phyloP scores from a whole-genome alignment of 345 rosid genomes.

The Salix viminalis region DNA sequence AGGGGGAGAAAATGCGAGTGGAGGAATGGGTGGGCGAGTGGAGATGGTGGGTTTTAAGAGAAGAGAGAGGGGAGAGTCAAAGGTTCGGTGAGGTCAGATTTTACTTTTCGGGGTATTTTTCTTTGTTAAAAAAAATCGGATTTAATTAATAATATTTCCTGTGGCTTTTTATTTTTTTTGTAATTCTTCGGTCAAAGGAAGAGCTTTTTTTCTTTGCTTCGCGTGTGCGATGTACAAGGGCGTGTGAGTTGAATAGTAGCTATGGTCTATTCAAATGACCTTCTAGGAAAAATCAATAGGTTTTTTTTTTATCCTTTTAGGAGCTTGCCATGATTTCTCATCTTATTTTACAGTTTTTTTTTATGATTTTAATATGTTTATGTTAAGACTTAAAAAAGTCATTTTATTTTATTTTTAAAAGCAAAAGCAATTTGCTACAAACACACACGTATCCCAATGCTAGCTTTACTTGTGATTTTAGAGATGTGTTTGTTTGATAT shows the following conservation, averaged over 20 bases:
- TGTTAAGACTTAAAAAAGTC: too few species aligned
- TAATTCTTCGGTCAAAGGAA: constrained; percentile 42
- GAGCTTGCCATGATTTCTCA: too few species aligned
- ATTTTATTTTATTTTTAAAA: too few species aligned
- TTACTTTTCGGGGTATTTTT: constrained; percentile 20
- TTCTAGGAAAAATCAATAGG: too few species aligned
- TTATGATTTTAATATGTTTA: too few species aligned
- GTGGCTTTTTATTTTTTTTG: neutral
- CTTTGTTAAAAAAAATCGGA: neutral
- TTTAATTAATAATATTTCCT: neutral
- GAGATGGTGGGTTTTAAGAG: constrained; percentile 41
- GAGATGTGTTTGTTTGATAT: too few species aligned
- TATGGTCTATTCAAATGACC: too few species aligned
- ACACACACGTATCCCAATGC: too few species aligned
- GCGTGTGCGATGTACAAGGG: neutral
- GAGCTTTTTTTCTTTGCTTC: neutral
- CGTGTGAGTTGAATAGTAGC: neutral
- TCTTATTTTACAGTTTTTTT: too few species aligned
- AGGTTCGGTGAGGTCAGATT: constrained; percentile 46
- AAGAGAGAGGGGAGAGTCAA: constrained; percentile 38
- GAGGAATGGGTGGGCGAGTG: neutral
- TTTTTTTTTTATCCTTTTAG: too few species aligned
- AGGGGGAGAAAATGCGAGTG: constrained; percentile 14
- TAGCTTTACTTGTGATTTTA: too few species aligned
- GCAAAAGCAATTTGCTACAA: too few species aligned